These are phyloP conservation scores for Cordyceps militaris DNA, from an alignment of 2,329 filamentous ascomycete species.

Conservation along the genomic window DNA sequence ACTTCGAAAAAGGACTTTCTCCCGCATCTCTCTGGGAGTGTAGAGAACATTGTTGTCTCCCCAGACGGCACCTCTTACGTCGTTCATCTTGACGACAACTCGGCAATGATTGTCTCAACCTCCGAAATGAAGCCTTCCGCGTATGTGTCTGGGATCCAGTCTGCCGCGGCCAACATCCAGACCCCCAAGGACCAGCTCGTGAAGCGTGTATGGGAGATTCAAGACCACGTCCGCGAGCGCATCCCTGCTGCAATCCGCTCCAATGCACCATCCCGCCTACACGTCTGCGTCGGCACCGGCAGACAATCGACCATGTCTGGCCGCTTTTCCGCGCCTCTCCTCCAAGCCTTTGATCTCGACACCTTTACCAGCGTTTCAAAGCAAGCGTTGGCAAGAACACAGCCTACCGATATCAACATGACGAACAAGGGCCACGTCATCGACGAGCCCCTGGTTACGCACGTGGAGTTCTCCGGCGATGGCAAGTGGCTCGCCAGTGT, in stretches of 20 bases:
- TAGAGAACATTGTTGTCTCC: conserved; percentile 81
- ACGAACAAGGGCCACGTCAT: conserved; percentile 65
- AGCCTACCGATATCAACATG: conserved; percentile 72
- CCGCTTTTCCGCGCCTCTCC: conserved; percentile 45
- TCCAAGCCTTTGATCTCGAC: conserved; percentile 85
- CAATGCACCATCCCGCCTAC: conserved; percentile 52
- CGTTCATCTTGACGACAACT: conserved; percentile 85
- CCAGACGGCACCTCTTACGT: conserved; percentile 73
- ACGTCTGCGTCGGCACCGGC: conserved; percentile 59
- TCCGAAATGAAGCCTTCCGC: conserved; percentile 78
- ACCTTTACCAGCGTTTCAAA: conserved; percentile 71
- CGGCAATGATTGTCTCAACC: conserved; percentile 81
- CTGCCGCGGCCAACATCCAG: conserved; percentile 43
- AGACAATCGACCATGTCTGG: conserved; percentile 49
- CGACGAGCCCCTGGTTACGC: conserved; percentile 68
- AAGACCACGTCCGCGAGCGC: conserved; percentile 37
- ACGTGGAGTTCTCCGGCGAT: conserved; percentile 69
- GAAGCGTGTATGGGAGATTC: conserved; percentile 41
- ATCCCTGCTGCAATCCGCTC: conserved; percentile 59
- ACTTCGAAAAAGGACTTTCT: conserved; percentile 76
- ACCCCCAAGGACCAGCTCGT: conserved; percentile 47
- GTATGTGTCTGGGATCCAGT: conserved; percentile 78
- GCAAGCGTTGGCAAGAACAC: conserved; percentile 83
- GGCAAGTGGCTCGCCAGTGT: conserved; percentile 87
- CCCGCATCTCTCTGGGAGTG: conserved; percentile 80